These are phyloP conservation scores for Russula foetens DNA, from an alignment of 768 basidiomycete species.

Conservation along the genomic window DNA sequence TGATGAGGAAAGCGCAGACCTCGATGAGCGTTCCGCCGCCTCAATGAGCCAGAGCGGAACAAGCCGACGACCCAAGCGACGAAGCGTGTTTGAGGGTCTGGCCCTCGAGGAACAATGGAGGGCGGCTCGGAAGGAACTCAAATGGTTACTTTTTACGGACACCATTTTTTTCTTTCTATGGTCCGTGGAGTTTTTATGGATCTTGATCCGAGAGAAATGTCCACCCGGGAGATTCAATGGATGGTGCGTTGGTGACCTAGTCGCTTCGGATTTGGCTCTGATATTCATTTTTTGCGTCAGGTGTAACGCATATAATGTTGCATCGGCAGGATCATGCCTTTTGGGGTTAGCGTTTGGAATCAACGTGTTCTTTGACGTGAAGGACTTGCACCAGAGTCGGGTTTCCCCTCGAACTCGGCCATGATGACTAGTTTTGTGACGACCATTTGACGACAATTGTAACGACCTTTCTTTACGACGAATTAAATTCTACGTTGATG, in stretches of 20 bases:
- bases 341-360: conserved; percentile 46
- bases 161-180: conserved; percentile 41
- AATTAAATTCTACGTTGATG: no score
- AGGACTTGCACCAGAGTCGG: conserved; percentile 55
- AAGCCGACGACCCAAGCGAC: conserved; percentile 34
- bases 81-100: conserved; percentile 49
- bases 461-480: not conserved
- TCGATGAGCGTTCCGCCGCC: conserved; percentile 28
- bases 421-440: conserved; percentile 18
- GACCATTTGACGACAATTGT: not conserved
- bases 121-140: conserved; percentile 42
- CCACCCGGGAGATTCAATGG: conserved; percentile 54
- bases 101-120: conserved; percentile 61
- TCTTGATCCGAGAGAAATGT: conserved; percentile 54
- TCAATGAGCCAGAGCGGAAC: conserved; percentile 27
- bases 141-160: conserved; percentile 46
- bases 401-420: conserved; percentile 53
- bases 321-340: conserved; percentile 53
- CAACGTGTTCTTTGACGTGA: conserved; percentile 55
- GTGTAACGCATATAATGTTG: conserved; percentile 67
- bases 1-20: conserved; percentile 32
- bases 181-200: conserved; percentile 51
- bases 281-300: conserved; percentile 28
- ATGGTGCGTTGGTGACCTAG: conserved; percentile 39
- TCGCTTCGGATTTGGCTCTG: not conserved